These are phyloP conservation scores for Chaetomidium leptoderma DNA, from an alignment of 495 filamentous ascomycete species.

Conservation along the genomic window DNA sequence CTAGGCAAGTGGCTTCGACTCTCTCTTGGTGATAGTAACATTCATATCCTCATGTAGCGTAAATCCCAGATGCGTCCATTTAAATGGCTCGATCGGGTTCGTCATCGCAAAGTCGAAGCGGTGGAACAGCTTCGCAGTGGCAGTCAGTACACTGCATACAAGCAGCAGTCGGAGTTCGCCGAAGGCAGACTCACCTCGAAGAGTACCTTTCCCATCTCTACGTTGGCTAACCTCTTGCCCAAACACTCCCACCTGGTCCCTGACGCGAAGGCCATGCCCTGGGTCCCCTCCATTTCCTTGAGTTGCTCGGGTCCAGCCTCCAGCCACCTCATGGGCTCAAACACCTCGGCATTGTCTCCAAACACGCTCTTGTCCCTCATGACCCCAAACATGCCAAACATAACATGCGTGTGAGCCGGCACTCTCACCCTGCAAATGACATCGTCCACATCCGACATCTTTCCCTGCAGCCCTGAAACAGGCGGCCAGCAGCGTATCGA, in stretches of 20 bases:
- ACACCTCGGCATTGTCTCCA: background rate
- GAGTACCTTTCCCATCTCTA: background rate
- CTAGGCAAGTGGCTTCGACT: no score
- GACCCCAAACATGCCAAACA: background rate
- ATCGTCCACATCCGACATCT: background rate
- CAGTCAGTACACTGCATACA: background rate
- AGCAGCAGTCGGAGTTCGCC: background rate
- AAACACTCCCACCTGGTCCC: slow-evolving; percentile 1
- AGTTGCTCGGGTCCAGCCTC: background rate
- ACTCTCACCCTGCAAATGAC: background rate
- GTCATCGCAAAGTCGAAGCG: background rate
- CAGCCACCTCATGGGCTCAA: background rate
- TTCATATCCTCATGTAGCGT: background rate
- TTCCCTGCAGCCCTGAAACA: background rate
- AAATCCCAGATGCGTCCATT: background rate
- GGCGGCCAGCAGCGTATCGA: background rate
- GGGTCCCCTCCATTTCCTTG: background rate
- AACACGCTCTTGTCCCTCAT: background rate
- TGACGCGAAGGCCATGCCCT: background rate
- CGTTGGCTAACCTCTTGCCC: background rate
- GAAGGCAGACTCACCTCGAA: background rate
- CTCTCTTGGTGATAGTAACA: background rate
- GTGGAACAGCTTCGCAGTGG: background rate
- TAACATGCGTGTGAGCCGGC: background rate
- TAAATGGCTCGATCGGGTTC: background rate